These are phyloP conservation scores for Uronychia binucleata DNA, from an alignment of 73 alveolate genomes.

Conservation along the genomic window DNA sequence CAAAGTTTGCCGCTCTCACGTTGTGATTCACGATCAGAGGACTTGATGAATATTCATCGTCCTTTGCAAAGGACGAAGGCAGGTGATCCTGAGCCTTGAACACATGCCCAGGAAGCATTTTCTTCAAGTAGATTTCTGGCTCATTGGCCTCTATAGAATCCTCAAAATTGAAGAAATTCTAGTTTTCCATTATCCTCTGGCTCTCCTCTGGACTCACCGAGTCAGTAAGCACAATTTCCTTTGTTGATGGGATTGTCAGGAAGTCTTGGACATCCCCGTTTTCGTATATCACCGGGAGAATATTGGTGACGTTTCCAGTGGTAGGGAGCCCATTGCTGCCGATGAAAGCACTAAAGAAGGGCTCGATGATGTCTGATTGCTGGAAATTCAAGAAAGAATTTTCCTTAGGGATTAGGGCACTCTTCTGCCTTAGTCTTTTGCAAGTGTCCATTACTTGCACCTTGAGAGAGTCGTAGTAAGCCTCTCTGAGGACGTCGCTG, in stretches of 20 bases:
- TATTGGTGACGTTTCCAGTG: conserved; percentile 2
- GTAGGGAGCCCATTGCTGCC: conserved; percentile 10
- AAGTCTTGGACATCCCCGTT: conserved; percentile 4
- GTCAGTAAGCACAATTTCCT: conserved; percentile 51
- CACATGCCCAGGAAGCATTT: conserved; percentile 1
- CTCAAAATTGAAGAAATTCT: conserved; percentile 17
- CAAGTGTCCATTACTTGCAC: conserved; percentile 28
- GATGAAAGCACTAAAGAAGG: conserved; percentile 5
- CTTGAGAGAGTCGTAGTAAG: conserved; percentile 63
- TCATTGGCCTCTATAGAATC: conserved; percentile 42
- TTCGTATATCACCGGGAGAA: not conserved
- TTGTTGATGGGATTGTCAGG: conserved; percentile 44
- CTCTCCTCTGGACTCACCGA: conserved; percentile 14
- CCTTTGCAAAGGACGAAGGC: not conserved
- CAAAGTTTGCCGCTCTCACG: conserved; percentile 7
- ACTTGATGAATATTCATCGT: not conserved
- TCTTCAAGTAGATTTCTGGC: conserved; percentile 18
- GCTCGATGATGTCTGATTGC: conserved; percentile 19
- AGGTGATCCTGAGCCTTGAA: not conserved
- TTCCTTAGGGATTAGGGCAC: conserved; percentile 31
- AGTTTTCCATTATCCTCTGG: not conserved
- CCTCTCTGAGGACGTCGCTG: conserved; percentile 68
- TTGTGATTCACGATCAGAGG: not conserved
- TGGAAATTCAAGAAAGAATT: conserved; percentile 5
- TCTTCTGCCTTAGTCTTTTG: conserved; percentile 3